Evolutionary conservation across 306 rosid genomes (phyloP), one percentile per base, ranked within the genome.

Genomic region (Glycine soja): DNA sequence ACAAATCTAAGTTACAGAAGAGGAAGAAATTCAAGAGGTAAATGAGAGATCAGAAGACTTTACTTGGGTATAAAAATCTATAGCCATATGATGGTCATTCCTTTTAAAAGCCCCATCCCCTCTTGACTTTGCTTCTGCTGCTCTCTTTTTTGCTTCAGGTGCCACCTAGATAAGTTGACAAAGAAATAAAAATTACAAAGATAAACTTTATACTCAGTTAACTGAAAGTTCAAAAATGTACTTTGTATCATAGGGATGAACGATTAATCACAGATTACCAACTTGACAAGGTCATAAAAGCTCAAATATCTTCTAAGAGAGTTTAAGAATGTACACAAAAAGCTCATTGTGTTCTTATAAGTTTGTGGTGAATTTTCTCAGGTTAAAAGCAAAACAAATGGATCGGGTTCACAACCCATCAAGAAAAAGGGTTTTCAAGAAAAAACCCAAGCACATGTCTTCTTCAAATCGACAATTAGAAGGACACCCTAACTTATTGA

Each of bases 51-150:
- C 30, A 74, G 46, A 72, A 70, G 19, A 77, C 83, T 34, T 79
- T 73, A 92, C 99, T 86, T 93, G 99, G 4, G 99, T 96, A 75
- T 96, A 96, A 70, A 90, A 94, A 88, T 96, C 97, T 46, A 93
- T 70, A 14, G 99, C 99, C 19, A 50, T 75, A 19, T 65, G 81
- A 81, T 72, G 86, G 65, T 96, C 97, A 71, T 90, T 84, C 72
- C 86, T 81, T 30, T 86, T 82, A 88, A 91, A 96, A 84, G 99
- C 98, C 75, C 93, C 98, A 1, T 88, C 90, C 56, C 93, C 99
- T 89, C 98, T 89, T 36, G 90, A 77, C 90, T 96, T 96, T 81
- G 97, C 97, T 85, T 93, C 98, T 42, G 93, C 93, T 67, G 98
- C 98, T 86, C 89, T 88, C 88, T 85, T 89, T 86, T 92, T 92